phyloP scores from a whole-genome alignment of 306 rosid genomes.

The Vigna unguiculata region DNA sequence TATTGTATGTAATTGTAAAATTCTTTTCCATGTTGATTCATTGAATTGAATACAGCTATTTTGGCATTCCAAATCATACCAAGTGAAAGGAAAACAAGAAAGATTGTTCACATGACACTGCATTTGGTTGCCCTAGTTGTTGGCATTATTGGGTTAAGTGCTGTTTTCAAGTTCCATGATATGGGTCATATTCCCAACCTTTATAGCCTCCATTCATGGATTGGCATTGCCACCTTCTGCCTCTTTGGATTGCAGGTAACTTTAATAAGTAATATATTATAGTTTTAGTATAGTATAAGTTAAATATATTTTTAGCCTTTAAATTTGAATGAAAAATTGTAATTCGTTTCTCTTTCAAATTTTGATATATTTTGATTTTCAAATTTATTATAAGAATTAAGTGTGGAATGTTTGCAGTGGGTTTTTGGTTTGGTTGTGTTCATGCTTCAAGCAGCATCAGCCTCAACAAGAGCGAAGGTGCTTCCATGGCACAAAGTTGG shows the following conservation, averaged over 20 bases:
- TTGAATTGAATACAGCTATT: conserved; percentile 56
- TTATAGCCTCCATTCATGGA: conserved; percentile 86
- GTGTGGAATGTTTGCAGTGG: conserved; percentile 58
- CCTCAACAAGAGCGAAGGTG: not conserved
- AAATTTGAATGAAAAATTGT: too few species aligned
- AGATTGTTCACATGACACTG: conserved; percentile 63
- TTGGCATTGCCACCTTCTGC: conserved; percentile 72
- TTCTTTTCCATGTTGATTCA: not conserved
- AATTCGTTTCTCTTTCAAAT: too few species aligned
- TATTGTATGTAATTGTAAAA: not conserved
- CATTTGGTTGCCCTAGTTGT: conserved; percentile 60
- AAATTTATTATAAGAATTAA: too few species aligned
- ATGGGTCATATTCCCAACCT: conserved; percentile 43
- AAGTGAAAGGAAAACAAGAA: conserved; percentile 37
- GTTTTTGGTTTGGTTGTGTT: conserved; percentile 64
- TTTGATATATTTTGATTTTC: too few species aligned
- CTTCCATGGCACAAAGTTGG: conserved; percentile 66
- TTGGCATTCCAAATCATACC: conserved; percentile 75
- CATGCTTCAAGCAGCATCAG: conserved; percentile 52
- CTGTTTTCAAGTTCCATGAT: conserved; percentile 77
- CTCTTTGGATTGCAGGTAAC: conserved; percentile 75
- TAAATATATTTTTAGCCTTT: too few species aligned
- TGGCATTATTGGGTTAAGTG: conserved; percentile 73
- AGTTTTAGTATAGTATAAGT: too few species aligned
- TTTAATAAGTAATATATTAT: too few species aligned